A percentile compares a stretch with the other conserved stretches of the same genome.
phyloP scores from a whole-genome alignment of 2,329 filamentous ascomycete genomes.

The Leptographium lundbergii region DNA sequence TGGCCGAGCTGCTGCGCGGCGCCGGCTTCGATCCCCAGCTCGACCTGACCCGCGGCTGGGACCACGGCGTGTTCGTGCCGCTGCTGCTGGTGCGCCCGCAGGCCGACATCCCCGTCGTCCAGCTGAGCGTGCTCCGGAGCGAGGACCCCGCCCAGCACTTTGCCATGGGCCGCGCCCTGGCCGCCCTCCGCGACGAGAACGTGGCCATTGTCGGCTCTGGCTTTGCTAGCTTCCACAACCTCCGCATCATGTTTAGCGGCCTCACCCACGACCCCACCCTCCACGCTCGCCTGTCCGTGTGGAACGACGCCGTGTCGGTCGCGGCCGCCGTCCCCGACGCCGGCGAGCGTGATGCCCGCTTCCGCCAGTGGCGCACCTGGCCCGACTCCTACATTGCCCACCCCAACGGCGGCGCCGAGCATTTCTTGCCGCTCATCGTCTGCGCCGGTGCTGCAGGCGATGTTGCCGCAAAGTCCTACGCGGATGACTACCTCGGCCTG shows the following conservation, averaged over 20 bases:
- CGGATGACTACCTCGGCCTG: slow-evolving; percentile 34
- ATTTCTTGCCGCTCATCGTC: slow-evolving; percentile 47
- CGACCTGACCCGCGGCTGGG: slow-evolving; percentile 35
- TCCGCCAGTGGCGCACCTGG: slow-evolving; percentile 34
- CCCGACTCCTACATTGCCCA: slow-evolving; percentile 39
- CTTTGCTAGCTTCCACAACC: slow-evolving; percentile 45
- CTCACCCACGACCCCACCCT: slow-evolving; percentile 14
- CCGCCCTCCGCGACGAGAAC: slow-evolving; percentile 34
- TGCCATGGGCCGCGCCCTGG: slow-evolving; percentile 39
- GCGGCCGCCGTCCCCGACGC: slow-evolving; percentile 23
- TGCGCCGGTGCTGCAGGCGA: slow-evolving; percentile 38
- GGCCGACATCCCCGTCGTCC: slow-evolving; percentile 41
- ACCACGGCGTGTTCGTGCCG: slow-evolving; percentile 49
- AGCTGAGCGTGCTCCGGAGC: slow-evolving; percentile 39
- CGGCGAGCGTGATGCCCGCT: slow-evolving; percentile 23
- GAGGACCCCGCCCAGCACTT: slow-evolving; percentile 37
- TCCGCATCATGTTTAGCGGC: slow-evolving; percentile 30
- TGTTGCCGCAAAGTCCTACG: slow-evolving; percentile 27
- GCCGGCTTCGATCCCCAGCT: slow-evolving; percentile 31
- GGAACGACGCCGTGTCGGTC: slow-evolving; percentile 33
- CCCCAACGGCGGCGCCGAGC: slow-evolving; percentile 39
- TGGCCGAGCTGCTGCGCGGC: slow-evolving; percentile 30
- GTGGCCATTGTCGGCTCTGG: slow-evolving; percentile 49
- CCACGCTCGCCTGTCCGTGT: slow-evolving; percentile 20
- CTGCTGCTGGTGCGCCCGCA: slow-evolving; percentile 39